Evolutionary conservation across 2,329 filamentous ascomycete species (phyloP).

Genomic region (Diaporthe eres): DNA sequence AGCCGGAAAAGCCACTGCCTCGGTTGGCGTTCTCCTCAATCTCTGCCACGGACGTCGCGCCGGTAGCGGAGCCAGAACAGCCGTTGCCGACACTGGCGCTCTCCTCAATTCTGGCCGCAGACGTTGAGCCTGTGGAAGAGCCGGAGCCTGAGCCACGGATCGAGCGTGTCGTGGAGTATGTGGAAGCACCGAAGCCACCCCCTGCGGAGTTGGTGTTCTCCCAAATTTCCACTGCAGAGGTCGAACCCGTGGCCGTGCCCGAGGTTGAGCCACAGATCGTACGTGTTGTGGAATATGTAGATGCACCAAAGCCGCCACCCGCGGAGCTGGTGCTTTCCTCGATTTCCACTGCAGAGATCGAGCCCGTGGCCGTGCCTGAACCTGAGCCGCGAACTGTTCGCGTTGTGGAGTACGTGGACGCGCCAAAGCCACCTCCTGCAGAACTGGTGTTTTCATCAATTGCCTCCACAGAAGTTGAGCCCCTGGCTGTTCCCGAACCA

Average conservation of each 20-base stretch:
- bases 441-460: conserved; percentile 47
- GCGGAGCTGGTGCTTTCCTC: conserved; percentile 45
- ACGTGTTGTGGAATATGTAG: conserved; percentile 43
- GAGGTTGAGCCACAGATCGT: conserved; percentile 41
- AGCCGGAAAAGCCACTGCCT: conserved; percentile 35
- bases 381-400: conserved; percentile 39
- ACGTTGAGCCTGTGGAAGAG: conserved; percentile 42
- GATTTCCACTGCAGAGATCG: conserved; percentile 43
- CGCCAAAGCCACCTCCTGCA: conserved; percentile 37
- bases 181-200: conserved; percentile 37
- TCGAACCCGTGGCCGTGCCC: conserved; percentile 39
- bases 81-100: conserved; percentile 36
- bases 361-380: conserved; percentile 40
- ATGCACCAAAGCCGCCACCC: conserved; percentile 38
- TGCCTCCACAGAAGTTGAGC: conserved; percentile 43
- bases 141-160: conserved; percentile 41
- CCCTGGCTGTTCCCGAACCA: conserved; percentile 46
- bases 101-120: conserved; percentile 39
- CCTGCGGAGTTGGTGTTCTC: conserved; percentile 45
- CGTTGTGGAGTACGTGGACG: conserved; percentile 42
- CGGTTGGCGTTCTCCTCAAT: conserved; percentile 39
- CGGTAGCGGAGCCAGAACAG: conserved; percentile 38
- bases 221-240: conserved; percentile 40
- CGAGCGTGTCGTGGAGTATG: conserved; percentile 43
- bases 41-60: conserved; percentile 42